Conservation (phyloP, 495 filamentous ascomycete species). For the Elaphomyces granulatus region DNA sequence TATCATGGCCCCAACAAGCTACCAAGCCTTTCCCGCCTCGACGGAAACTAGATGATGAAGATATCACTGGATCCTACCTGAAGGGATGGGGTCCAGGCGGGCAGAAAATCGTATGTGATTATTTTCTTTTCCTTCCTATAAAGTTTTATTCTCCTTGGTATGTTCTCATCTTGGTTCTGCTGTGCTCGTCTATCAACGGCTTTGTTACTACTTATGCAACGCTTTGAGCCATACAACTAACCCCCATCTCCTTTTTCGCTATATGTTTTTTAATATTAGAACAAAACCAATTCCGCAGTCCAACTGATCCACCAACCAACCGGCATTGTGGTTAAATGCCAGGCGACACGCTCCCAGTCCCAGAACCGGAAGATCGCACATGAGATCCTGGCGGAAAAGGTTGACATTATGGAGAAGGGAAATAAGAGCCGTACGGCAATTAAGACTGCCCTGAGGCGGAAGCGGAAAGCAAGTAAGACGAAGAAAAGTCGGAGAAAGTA, state of each 20-base stretch:
- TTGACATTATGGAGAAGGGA: constrained; percentile 56
- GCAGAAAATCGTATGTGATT: constrained; percentile 62
- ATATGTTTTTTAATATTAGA: no score
- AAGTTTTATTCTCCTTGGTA: no score
- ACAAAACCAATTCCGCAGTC: constrained; percentile 93
- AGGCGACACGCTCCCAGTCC: constrained; percentile 71
- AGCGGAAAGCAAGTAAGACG: constrained; percentile 48
- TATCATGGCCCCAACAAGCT: constrained; percentile 10
- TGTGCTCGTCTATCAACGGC: no score
- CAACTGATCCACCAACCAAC: constrained; percentile 84
- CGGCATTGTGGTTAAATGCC: constrained; percentile 80
- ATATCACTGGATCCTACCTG: constrained; percentile 72
- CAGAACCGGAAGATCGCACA: constrained; percentile 88
- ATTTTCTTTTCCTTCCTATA: neutral
- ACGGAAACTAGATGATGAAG: constrained; percentile 55
- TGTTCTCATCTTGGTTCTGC: no score
- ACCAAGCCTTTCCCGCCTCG: constrained; percentile 58
- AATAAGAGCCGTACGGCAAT: constrained; percentile 40
- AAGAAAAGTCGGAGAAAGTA: constrained; percentile 61
- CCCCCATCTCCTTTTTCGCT: no score
- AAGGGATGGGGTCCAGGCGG: constrained; percentile 89
- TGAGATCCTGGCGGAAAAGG: constrained; percentile 54
- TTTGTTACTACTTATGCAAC: no score
- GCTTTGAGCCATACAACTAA: no score
- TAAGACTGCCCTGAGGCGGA: constrained; percentile 38